phyloP scores from a whole-genome alignment of 768 basidiomycete species.

The Russula virescens region DNA sequence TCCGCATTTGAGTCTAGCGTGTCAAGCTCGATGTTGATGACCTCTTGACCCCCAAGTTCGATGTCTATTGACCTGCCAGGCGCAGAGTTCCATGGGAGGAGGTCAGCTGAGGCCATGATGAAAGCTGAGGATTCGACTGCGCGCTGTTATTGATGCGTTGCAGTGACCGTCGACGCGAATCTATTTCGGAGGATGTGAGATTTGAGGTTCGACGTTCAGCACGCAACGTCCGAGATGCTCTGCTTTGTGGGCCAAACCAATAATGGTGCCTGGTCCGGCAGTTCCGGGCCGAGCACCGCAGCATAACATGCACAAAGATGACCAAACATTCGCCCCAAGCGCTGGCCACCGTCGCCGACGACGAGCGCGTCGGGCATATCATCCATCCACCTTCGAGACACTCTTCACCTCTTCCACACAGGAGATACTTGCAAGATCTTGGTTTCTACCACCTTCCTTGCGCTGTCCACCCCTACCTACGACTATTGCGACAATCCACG shows the following conservation, averaged over 20 bases:
- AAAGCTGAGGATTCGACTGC: background rate
- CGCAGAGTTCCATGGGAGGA: constrained; percentile 23
- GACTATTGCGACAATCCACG: background rate
- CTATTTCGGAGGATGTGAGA: no score
- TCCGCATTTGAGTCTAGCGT: constrained; percentile 74
- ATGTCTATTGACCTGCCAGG: constrained; percentile 52
- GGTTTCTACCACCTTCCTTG: background rate
- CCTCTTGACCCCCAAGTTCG: constrained; percentile 75
- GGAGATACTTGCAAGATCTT: background rate
- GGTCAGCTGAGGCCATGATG: constrained; percentile 9
- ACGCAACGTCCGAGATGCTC: no score
- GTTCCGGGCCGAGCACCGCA: constrained; percentile 8
- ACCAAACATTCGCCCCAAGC: constrained; percentile 20
- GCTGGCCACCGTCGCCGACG: constrained; percentile 24
- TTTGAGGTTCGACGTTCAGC: no score
- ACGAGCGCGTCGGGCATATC: constrained; percentile 25
- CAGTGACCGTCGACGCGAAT: background rate
- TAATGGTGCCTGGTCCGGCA: background rate
- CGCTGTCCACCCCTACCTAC: background rate
- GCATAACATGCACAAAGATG: constrained; percentile 18
- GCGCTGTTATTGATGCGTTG: background rate
- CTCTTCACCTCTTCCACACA: background rate
- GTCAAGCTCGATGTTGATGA: constrained; percentile 86
- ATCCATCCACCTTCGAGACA: constrained; percentile 8
- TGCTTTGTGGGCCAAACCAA: background rate